Percentiles rank a stretch among this genome's conserved stretches.
Evolutionary conservation across 352 stramenopile genomes (phyloP).

Genomic region (Pythium utonaiense): DNA sequence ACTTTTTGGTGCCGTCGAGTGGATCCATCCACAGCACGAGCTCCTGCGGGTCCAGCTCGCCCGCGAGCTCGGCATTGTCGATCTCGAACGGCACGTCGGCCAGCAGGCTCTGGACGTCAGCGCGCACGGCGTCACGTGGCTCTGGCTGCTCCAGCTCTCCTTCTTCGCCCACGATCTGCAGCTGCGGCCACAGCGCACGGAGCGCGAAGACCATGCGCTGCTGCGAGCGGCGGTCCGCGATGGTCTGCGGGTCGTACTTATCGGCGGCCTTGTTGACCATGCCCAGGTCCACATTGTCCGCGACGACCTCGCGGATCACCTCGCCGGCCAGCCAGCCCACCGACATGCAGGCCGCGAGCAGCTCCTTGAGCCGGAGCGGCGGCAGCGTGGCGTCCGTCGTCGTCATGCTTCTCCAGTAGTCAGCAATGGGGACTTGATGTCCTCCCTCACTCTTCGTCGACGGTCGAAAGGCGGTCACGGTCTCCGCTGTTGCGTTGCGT

Average conservation of each 20-base stretch:
- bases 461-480: not conserved
- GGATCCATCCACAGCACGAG: constrained; percentile 80
- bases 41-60: constrained; percentile 32
- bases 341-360: constrained; percentile 61
- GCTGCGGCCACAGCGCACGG: constrained; percentile 43
- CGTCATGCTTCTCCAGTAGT: constrained; percentile 2
- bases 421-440: no score
- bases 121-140: constrained; percentile 43
- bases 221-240: constrained; percentile 70
- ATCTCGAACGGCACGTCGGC: constrained; percentile 18
- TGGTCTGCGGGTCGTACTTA: constrained; percentile 74
- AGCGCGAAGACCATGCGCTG: constrained; percentile 67
- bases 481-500: not conserved
- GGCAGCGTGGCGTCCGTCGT: constrained; percentile 6
- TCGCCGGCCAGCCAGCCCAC: constrained; percentile 44
- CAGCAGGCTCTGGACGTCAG: constrained; percentile 33
- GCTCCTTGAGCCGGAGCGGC: constrained; percentile 21
- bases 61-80: constrained; percentile 14
- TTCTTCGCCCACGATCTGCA: constrained; percentile 69
- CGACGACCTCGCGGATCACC: constrained; percentile 70
- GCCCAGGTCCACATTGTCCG: constrained; percentile 42
- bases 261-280: constrained; percentile 77
- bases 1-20: constrained; percentile 77
- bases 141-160: constrained; percentile 50
- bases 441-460: not conserved